Evolutionary conservation across 2,329 filamentous ascomycete species (phyloP).

Genomic region (Periconia sp.): DNA sequence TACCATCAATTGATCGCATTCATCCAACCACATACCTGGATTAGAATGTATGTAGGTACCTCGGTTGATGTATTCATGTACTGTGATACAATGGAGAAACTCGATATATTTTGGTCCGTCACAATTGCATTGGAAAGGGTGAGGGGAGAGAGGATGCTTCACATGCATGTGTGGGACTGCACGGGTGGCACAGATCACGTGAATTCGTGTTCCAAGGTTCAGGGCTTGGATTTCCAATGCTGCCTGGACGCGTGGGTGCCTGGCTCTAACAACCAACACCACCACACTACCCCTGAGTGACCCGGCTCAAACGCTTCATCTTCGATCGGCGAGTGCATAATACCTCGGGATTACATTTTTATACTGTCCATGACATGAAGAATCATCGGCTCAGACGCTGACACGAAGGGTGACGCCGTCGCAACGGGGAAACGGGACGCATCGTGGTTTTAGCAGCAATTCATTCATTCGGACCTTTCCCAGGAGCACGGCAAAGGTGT

Average conservation of each 20-base stretch:
- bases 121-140: too few species aligned
- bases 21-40: too few species aligned
- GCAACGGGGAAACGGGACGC: constrained; percentile 20
- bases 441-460: constrained; percentile 9
- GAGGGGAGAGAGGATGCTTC: too few species aligned
- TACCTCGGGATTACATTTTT: too few species aligned
- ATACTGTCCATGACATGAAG: too few species aligned
- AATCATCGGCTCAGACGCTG: constrained; percentile 4
- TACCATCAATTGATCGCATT: too few species aligned
- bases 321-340: constrained; percentile 1
- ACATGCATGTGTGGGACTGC: too few species aligned
- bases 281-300: background rate
- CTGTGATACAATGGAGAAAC: too few species aligned
- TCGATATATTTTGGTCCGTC: too few species aligned
- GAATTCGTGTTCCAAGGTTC: constrained; percentile 12
- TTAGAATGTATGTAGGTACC: too few species aligned
- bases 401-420: constrained; percentile 10
- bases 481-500: constrained; percentile 30
- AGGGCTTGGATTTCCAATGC: background rate
- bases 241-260: constrained; percentile 7
- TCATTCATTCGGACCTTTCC: constrained; percentile 16
- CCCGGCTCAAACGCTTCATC: background rate
- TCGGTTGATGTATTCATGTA: too few species aligned
- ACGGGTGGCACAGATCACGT: constrained; percentile 3
- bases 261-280: too few species aligned